These are phyloP conservation scores for Ustilago trichophora DNA, from an alignment of 1,284 basidiomycete genomes.

Conservation along the genomic window DNA sequence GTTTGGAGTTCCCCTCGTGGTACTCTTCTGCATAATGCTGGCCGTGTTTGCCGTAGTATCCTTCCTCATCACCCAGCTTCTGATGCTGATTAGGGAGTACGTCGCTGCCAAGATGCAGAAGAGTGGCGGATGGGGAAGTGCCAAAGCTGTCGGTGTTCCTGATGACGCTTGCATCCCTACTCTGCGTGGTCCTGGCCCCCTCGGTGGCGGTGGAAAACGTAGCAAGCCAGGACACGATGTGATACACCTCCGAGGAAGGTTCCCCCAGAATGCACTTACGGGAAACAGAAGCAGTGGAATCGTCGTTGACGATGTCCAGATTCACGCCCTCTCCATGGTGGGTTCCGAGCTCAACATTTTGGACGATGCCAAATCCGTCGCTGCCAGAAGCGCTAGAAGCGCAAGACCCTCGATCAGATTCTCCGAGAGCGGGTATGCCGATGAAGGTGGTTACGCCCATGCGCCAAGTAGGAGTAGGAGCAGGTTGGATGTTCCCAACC, in stretches of 20 bases:
- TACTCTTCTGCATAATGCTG: conserved; percentile 31
- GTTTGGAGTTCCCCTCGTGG: conserved; percentile 32
- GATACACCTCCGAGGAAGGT: conserved; percentile 22
- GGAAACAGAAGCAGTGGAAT: conserved; percentile 14
- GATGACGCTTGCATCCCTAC: conserved; percentile 54
- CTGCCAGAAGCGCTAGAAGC: too few relatives aligned
- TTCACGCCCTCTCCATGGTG: conserved; percentile 15
- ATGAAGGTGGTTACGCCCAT: too few relatives aligned
- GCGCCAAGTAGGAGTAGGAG: conserved; percentile 8
- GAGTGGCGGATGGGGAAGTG: conserved; percentile 44
- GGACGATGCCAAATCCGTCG: conserved; percentile 2
- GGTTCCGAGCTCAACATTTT: background rate
- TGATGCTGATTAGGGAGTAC: conserved; percentile 42
- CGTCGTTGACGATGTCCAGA: conserved; percentile 21
- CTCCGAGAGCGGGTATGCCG: too few relatives aligned
- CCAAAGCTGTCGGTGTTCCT: conserved; percentile 29
- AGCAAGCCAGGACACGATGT: conserved; percentile 22
- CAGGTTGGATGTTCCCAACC: conserved; percentile 7
- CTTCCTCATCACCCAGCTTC: conserved; percentile 42
- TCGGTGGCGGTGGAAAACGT: conserved; percentile 43
- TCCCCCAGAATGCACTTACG: conserved; percentile 27
- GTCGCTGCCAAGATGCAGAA: conserved; percentile 32
- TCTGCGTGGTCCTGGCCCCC: conserved; percentile 43
- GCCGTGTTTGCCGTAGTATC: conserved; percentile 31
- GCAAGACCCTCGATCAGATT: too few relatives aligned